These are phyloP conservation scores for Phoma herbarum DNA, from an alignment of 2,329 filamentous ascomycete species.

Conservation along the genomic window DNA sequence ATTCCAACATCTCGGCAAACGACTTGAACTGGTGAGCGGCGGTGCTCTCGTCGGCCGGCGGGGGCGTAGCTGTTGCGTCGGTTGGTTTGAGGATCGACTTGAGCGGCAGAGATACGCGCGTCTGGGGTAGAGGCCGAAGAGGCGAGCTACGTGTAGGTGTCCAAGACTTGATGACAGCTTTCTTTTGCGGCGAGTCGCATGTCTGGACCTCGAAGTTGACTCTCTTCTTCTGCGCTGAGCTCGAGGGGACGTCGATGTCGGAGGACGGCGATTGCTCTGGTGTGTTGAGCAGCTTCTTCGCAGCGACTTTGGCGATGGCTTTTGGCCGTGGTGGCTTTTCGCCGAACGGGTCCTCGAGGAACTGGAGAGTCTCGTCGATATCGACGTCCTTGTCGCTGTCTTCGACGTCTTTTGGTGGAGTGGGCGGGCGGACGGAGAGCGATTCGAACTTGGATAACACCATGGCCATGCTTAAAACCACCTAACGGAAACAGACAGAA, in stretches of 20 bases:
- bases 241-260: conserved; percentile 47
- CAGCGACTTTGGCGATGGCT: conserved; percentile 19
- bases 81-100: conserved; percentile 84
- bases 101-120: conserved; percentile 63
- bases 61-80: conserved; percentile 52
- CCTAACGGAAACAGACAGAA: conserved; percentile 33
- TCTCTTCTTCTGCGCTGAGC: conserved; percentile 48
- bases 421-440: conserved; percentile 63
- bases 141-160: conserved; percentile 53
- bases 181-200: conserved; percentile 63
- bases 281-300: conserved; percentile 41
- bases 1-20: conserved; percentile 84
- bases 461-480: conserved; percentile 51
- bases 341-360: conserved; percentile 54
- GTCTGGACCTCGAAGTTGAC: conserved; percentile 72
- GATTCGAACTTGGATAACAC: conserved; percentile 55
- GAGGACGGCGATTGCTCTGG: conserved; percentile 57
- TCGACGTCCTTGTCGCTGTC: conserved; percentile 47
- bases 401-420: conserved; percentile 61
- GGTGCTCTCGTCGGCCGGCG: conserved; percentile 50
- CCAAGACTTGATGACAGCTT: conserved; percentile 34
- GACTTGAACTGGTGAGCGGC: conserved; percentile 62
- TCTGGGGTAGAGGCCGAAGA: conserved; percentile 58
- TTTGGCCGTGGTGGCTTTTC: conserved; percentile 43
- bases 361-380: conserved; percentile 53